Percentiles rank a stretch among this genome's conserved stretches.
Conservation (phyloP, 495 filamentous ascomycete species). For the Trichoderma erinaceum region DNA sequence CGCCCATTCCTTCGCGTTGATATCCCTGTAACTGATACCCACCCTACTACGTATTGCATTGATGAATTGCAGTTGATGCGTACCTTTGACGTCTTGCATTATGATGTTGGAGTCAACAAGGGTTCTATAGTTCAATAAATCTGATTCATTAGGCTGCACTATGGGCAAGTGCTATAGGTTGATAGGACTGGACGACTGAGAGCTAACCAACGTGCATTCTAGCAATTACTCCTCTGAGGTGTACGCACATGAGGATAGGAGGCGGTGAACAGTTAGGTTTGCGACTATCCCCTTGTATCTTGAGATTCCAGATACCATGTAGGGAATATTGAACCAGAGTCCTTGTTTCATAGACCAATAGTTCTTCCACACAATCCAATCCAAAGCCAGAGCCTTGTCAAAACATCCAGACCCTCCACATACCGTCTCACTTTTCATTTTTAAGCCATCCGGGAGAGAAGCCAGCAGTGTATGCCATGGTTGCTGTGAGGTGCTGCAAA, state of each 20-base stretch:
- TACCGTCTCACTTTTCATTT: background rate
- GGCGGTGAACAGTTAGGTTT: background rate
- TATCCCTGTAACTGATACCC: too few species aligned
- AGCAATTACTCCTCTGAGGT: background rate
- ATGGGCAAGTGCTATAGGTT: background rate
- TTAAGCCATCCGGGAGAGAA: background rate
- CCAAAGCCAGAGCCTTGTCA: background rate
- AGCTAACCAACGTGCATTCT: background rate
- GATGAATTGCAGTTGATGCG: too few species aligned
- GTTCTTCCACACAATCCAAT: background rate
- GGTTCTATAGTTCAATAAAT: background rate
- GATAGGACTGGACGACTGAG: background rate
- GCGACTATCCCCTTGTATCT: background rate
- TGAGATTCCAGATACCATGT: background rate
- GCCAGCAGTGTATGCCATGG: background rate
- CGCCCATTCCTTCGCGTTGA: too few species aligned
- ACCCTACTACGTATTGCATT: too few species aligned
- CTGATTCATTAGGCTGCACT: background rate
- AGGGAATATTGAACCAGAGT: background rate
- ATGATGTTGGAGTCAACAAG: too few species aligned
- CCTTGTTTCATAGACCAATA: background rate
- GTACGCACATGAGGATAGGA: background rate
- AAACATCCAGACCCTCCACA: background rate
- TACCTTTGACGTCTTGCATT: too few species aligned
- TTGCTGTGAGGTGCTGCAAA: background rate